A percentile compares a stretch with the other conserved stretches of the same genome.
phyloP scores from a whole-genome alignment of 495 filamentous ascomycete genomes.

The Penicillium salamii region DNA sequence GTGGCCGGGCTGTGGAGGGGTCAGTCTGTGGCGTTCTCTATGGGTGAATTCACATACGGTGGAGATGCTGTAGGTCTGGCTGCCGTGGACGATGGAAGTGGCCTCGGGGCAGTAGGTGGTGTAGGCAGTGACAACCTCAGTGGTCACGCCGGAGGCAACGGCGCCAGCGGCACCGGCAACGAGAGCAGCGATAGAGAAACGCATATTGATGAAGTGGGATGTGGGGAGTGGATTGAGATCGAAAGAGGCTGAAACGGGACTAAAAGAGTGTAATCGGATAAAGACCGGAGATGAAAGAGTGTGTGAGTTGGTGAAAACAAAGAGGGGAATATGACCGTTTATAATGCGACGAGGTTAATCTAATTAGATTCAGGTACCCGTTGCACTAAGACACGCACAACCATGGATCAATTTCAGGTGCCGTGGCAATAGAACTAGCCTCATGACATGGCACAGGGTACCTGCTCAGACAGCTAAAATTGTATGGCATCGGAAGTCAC shows the following conservation, averaged over 20 bases:
- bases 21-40: conserved; percentile 11
- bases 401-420: background rate
- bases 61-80: conserved; percentile 76
- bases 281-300: conserved; percentile 33
- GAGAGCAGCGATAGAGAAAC: conserved; percentile 77
- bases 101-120: conserved; percentile 84
- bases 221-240: conserved; percentile 12
- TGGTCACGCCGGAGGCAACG: conserved; percentile 57
- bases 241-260: conserved; percentile 15
- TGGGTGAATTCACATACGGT: conserved; percentile 45
- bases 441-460: too few species aligned
- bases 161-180: conserved; percentile 60
- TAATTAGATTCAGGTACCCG: conserved; percentile 26
- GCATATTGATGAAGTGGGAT: conserved; percentile 66
- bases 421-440: conserved; percentile 9
- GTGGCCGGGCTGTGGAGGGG: conserved; percentile 57
- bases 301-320: conserved; percentile 18
- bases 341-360: conserved; percentile 11
- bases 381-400: conserved; percentile 7
- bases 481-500: background rate
- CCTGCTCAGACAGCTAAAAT: background rate
- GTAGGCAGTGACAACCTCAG: conserved; percentile 74
- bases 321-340: conserved; percentile 11
- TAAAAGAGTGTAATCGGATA: conserved; percentile 55
- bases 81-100: conserved; percentile 66